Evolutionary conservation across 371 early-diverging fungal genomes (phyloP), one percentile per base, ranked within the genome.

Genomic region (Circinella umbellata): DNA sequence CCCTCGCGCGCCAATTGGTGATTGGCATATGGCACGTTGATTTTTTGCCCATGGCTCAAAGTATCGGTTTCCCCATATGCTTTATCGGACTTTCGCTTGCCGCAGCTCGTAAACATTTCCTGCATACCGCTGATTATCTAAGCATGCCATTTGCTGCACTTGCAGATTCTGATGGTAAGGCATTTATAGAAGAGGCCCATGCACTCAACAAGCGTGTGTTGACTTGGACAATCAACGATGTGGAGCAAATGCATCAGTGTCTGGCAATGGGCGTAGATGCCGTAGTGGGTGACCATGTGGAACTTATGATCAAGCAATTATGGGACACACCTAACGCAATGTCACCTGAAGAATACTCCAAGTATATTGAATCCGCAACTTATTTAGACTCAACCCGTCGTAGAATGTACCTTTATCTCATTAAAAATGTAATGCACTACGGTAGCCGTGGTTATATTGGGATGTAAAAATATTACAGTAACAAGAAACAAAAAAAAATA

Each of bases 11-110:
- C 14, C 83, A 80, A 60, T 72, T 91, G 20, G 78, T 87, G 10
- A 76, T 91, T 75, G 91, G 91, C 39, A 80, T 91, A n/a, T 89
- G 91, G 90, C 85, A 85, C 65, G 78, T 82, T 13, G 84, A 86
- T 27, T 91, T 84, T 68, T 69, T 91, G 7, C 69, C 79, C 9
- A 76, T 69, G 35, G 82, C 87, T n/a, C 76, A 85, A 63, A 65
- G 69, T 17, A 73, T 85, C 18, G 70, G 71, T 10, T 84, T 81
- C 69, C 78, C 77, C 53, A 73, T 86, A 4, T 75, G 88, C 55
- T 84, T 86, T 64, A 91, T 91, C 67, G 90, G 91, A 1, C 42
- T 82, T 17, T 87, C 88, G 7, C 53, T 89, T 10, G 53, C 69
- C 0, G 84, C 86, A 20, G 89, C 89, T 4, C 81, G 78, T 14